These are phyloP conservation scores for Pseudonectria foliicola DNA, from an alignment of 2,329 filamentous ascomycete genomes.

Conservation along the genomic window DNA sequence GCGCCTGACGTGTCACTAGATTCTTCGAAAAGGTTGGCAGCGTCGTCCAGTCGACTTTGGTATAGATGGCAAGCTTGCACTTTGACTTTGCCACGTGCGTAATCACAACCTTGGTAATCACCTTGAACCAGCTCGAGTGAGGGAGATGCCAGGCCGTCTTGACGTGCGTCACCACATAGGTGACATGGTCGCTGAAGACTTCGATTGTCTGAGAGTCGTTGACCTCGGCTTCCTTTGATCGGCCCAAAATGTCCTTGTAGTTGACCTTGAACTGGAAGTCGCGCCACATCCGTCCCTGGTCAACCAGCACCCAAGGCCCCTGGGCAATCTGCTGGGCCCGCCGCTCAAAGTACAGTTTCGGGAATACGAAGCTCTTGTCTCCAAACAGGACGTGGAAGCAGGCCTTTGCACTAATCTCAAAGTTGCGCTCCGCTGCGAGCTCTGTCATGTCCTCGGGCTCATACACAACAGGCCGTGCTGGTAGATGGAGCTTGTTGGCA, in stretches of 20 bases:
- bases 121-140: constrained; percentile 67
- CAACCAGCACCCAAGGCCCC: constrained; percentile 71
- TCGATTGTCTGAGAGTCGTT: constrained; percentile 84
- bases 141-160: constrained; percentile 79
- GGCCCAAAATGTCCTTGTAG: constrained; percentile 57
- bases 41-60: constrained; percentile 79
- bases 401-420: constrained; percentile 87
- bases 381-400: constrained; percentile 96
- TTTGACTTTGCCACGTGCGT: constrained; percentile 88
- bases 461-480: constrained; percentile 72
- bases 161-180: constrained; percentile 56
- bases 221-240: constrained; percentile 54
- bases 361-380: constrained; percentile 91
- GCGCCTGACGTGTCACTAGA: constrained; percentile 61
- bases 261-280: constrained; percentile 77
- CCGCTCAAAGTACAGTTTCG: constrained; percentile 79
- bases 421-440: constrained; percentile 70
- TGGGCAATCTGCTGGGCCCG: constrained; percentile 74
- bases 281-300: constrained; percentile 64
- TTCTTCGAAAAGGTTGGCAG: constrained; percentile 54
- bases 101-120: constrained; percentile 87
- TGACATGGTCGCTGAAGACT: constrained; percentile 66
- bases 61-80: constrained; percentile 85
- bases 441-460: constrained; percentile 75
- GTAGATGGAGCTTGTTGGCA: constrained; percentile 70